Evolutionary conservation across 768 basidiomycete species (phyloP), one percentile per base, ranked within the genome.

Genomic region (Pleurotus salmoneostramineus): DNA sequence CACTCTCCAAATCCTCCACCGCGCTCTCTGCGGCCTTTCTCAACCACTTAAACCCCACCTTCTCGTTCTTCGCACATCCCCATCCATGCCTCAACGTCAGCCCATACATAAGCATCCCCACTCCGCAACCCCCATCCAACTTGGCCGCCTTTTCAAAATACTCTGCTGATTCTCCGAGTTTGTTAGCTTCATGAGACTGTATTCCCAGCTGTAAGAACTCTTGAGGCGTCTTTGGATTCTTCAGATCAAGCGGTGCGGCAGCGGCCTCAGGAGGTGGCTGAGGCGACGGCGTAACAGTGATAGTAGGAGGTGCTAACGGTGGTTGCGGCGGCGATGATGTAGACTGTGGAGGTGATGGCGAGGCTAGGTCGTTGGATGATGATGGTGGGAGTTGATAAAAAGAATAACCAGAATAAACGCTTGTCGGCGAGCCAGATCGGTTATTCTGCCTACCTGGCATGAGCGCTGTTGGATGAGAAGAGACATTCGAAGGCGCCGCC

Each of bases 41-140:
- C 61, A 96, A 71, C 91, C 92, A 95, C 65, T 81, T 83, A 72
- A 95, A 95, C 6, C 84, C 93, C 40, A 75, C 71, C 69, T 80
- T 83, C 69, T 94, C 91, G 64, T 93, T 84, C 79, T 89, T 87
- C 67, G 79, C 72, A 62, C 86, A 85, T 2, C 93, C 94, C 93
- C 94, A 96, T 1, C 93, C 93, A 68, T 93, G 91, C 52, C 93
- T 77, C 64, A 94, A 73, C 33, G 91, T 77, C 43, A 96, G 73
- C 0, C 93, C 94, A 82, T 89, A 95, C 90, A 96, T 93, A 59
- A 95, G 71, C 92, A 94, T 95, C 14, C 94, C 94, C 3, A 92
- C 85, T 1, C 88, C 88, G 65, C 89, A 93, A 1, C 92, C 94
- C 1, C 93, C 93, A 51, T 77, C 72, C 60, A 83, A 75, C 55